Evolutionary conservation across 164 flowering plant species (phyloP), one percentile per base, ranked within the genome.

Genomic region (Saururus chinensis): DNA sequence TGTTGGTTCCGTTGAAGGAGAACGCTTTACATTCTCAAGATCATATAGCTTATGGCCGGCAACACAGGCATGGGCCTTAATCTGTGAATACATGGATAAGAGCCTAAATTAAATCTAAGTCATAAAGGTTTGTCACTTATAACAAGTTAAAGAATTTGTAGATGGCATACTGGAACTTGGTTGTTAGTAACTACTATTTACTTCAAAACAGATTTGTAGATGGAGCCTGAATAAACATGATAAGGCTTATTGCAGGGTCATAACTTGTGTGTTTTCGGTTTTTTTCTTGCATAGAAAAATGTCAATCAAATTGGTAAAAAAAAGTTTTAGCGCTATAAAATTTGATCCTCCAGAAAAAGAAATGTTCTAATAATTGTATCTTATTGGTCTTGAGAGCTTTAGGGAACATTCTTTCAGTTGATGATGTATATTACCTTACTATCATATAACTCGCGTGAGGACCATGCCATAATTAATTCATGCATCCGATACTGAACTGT

Each of bases 401-500:
- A 8, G 49, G 37, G 49, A 45, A 45, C 49, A 45, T 45, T 45
- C 45, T n/a, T 30, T 30, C 49, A 45, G 49, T 45, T 45, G 49
- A 45, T 1, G 13, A 10, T 45, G 14, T 12, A 12, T 45, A 12
- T 78, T 72, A 93, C 97, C 97, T 91, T 95, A 69, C 82, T 79
- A 56, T 83, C 66, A 67, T 95, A 95, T 56, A 95, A 95, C 79
- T 95, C 99, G 53, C 79, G 77, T 56, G 99, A 95, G 63, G 99
- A 95, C 96, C 97, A 95, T 23, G 80, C 71, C 99, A 95, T 95
- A 19, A 95, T 87, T 70, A 77, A 92, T 72, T 91, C 89, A 68
- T 95, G 93, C 99, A 95, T 95, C 54, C 97, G 96, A 69, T 95
- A 95, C 78, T 95, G 97, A 62, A 95, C 92, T 60, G 99, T 87